These are phyloP conservation scores for Borovskyia barvae DNA, from an alignment of 208 protist genomes.

Conservation along the genomic window DNA sequence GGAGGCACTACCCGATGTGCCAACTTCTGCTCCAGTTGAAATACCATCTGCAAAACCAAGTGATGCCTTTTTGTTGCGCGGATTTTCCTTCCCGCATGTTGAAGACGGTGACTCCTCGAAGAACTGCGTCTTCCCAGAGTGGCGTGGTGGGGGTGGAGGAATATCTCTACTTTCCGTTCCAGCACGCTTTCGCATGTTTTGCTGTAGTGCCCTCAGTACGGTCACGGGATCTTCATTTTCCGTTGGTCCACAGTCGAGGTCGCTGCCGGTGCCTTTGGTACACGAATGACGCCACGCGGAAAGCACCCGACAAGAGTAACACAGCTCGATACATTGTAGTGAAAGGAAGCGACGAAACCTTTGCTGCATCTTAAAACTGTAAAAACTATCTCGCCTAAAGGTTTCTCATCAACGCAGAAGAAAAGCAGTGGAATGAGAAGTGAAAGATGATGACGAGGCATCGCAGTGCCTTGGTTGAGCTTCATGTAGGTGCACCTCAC, in stretches of 20 bases:
- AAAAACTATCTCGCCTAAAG: neutral
- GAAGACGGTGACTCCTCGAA: constrained; percentile 13
- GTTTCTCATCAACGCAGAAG: neutral
- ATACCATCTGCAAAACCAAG: no score
- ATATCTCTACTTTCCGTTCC: constrained; percentile 14
- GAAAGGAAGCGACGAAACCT: neutral
- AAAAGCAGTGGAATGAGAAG: neutral
- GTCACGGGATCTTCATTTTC: constrained; percentile 46
- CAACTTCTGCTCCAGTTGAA: no score
- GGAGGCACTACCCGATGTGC: neutral
- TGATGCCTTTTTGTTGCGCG: no score
- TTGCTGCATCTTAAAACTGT: constrained; percentile 9
- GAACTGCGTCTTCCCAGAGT: constrained; percentile 42
- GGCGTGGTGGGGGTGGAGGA: constrained; percentile 29
- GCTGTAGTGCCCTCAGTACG: constrained; percentile 37
- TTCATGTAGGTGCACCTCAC: no score
- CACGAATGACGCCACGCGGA: constrained; percentile 3
- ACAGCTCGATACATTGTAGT: neutral
- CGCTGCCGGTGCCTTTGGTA: neutral
- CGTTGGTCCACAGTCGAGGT: neutral
- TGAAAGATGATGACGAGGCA: no score
- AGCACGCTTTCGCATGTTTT: constrained; percentile 30
- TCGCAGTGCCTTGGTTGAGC: no score
- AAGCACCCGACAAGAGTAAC: neutral
- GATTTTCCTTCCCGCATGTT: no score